These are phyloP conservation scores for Flaveria trinervia DNA, from an alignment of 129 eudicot species.

Conservation along the genomic window DNA sequence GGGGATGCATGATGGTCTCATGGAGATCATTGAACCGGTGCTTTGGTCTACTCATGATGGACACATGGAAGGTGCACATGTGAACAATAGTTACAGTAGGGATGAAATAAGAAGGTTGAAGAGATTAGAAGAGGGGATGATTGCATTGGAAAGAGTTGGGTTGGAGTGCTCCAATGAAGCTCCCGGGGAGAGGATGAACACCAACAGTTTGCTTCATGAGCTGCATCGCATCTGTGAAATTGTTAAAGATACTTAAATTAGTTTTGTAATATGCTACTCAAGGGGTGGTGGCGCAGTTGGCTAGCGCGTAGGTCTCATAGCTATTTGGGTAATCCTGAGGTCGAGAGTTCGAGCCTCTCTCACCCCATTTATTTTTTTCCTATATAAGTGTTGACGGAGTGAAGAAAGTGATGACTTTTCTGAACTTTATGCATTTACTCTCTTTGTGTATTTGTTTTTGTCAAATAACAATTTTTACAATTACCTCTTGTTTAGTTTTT, in stretches of 20 bases:
- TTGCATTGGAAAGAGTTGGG: constrained; percentile 31
- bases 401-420: too few relatives aligned
- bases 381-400: background rate
- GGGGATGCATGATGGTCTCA: constrained; percentile 36
- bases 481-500: too few relatives aligned
- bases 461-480: too few relatives aligned
- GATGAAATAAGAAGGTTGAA: constrained; percentile 4
- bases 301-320: constrained; percentile 99
- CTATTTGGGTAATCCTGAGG: constrained; percentile 79
- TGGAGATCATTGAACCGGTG: constrained; percentile 31
- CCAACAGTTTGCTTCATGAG: constrained; percentile 20
- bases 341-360: constrained; percentile 98
- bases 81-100: constrained; percentile 3
- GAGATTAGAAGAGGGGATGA: constrained; percentile 17
- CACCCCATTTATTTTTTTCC: constrained; percentile 48
- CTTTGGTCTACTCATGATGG: background rate
- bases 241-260: background rate
- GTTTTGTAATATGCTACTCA: background rate
- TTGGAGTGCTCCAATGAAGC: constrained; percentile 38
- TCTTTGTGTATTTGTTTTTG: too few relatives aligned
- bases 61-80: constrained; percentile 10
- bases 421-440: too few relatives aligned
- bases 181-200: constrained; percentile 31
- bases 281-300: constrained; percentile 95
- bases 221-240: constrained; percentile 17